phyloP scores from a whole-genome alignment of 2,329 filamentous ascomycete genomes.

The Apiospora saccharicola region DNA sequence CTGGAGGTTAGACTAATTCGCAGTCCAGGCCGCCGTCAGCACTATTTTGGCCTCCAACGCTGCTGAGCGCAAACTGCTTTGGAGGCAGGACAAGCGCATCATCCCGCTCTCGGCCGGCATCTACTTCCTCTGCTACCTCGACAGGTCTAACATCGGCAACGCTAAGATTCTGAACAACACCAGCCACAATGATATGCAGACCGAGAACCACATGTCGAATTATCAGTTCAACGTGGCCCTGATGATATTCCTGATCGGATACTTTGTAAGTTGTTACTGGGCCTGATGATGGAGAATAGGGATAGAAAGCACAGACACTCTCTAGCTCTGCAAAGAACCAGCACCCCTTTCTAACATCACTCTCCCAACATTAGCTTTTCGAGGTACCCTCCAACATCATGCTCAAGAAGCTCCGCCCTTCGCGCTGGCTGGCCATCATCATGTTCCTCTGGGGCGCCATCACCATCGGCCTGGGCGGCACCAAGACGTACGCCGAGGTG shows the following conservation, averaged over 20 bases:
- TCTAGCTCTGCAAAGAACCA: not conserved
- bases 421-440: conserved; percentile 70
- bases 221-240: conserved; percentile 46
- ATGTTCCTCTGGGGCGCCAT: conserved; percentile 73
- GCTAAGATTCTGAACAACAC: conserved; percentile 48
- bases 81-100: conserved; percentile 60
- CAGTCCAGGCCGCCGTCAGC: not conserved
- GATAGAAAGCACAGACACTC: not conserved
- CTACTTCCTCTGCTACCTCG: conserved; percentile 65
- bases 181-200: conserved; percentile 45
- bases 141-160: conserved; percentile 61
- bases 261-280: conserved; percentile 32
- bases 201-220: conserved; percentile 40
- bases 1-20: not conserved
- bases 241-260: conserved; percentile 44
- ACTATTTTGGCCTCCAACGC: not conserved
- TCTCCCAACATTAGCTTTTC: conserved; percentile 48
- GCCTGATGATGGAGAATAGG: not conserved
- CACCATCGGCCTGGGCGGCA: conserved; percentile 71
- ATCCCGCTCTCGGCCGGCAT: conserved; percentile 61
- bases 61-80: conserved; percentile 37
- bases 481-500: conserved; percentile 66
- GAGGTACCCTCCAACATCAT: conserved; percentile 73
- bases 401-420: conserved; percentile 69
- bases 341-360: not conserved